phyloP scores from a whole-genome alignment of 225 moss, liverwort and hornwort species.

The Ulota crispa region DNA sequence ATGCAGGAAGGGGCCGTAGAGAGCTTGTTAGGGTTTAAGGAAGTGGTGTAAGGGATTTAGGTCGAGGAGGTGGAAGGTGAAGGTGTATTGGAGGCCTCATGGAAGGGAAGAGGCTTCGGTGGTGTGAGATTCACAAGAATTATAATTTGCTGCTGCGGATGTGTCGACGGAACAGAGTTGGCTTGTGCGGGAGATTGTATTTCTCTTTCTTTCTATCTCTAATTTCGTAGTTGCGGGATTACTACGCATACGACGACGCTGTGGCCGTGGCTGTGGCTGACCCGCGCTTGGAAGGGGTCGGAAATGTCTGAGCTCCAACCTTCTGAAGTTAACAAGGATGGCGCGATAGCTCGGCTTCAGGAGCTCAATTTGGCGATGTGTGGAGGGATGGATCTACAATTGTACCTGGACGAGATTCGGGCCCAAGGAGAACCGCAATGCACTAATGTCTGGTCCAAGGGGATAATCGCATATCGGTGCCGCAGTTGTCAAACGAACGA shows the following conservation, averaged over 20 bases:
- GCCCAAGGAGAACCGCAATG: constrained; percentile 81
- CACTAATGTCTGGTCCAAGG: constrained; percentile 85
- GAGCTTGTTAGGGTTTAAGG: constrained; percentile 24
- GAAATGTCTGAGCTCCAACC: constrained; percentile 41
- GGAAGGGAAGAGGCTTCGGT: constrained; percentile 27
- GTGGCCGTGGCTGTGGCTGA: background rate
- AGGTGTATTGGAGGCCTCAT: constrained; percentile 3
- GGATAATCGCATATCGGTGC: constrained; percentile 81
- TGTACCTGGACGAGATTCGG: constrained; percentile 64
- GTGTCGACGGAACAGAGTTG: constrained; percentile 17
- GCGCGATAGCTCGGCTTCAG: constrained; percentile 27
- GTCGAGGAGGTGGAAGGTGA: no score
- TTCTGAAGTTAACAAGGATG: constrained; percentile 9
- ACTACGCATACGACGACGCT: background rate
- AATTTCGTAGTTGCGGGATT: constrained; percentile 9
- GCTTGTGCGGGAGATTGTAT: background rate
- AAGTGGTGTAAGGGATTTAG: background rate
- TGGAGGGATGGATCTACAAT: constrained; percentile 46
- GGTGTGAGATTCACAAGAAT: background rate
- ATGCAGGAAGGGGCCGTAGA: constrained; percentile 13
- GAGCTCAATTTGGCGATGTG: constrained; percentile 29
- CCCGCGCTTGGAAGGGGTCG: background rate
- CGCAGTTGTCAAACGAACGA: constrained; percentile 79
- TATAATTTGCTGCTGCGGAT: constrained; percentile 21
- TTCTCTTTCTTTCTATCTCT: constrained; percentile 18